These are phyloP conservation scores for Proliferodiscus dingleyae DNA, from an alignment of 2,329 filamentous ascomycete genomes.

Conservation along the genomic window DNA sequence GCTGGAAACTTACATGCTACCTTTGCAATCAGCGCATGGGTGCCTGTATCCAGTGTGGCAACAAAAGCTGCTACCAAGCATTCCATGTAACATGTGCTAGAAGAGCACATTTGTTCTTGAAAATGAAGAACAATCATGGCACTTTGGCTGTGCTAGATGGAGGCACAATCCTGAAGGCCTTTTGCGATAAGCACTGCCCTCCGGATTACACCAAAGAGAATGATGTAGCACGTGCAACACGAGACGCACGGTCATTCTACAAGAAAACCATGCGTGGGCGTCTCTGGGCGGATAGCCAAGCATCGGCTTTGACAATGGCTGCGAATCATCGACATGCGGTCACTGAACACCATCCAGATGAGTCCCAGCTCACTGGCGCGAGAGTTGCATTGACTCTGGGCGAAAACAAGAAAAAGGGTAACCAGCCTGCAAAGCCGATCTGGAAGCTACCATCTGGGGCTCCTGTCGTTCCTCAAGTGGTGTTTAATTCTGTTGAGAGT, in stretches of 20 bases:
- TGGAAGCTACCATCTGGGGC: conserved; percentile 96
- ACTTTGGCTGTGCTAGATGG: conserved; percentile 73
- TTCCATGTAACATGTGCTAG: conserved; percentile 97
- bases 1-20: conserved; percentile 93
- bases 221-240: conserved; percentile 72
- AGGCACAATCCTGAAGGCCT: conserved; percentile 81
- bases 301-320: conserved; percentile 75
- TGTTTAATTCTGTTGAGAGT: conserved; percentile 80
- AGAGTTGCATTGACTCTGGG: conserved; percentile 72
- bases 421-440: conserved; percentile 59
- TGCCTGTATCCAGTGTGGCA: conserved; percentile 95
- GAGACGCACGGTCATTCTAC: conserved; percentile 83
- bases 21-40: conserved; percentile 98
- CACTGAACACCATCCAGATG: conserved; percentile 69
- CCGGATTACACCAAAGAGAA: conserved; percentile 84
- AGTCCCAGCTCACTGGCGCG: conserved; percentile 76
- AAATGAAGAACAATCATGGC: conserved; percentile 92
- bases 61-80: conserved; percentile 93
- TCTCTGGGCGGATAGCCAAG: conserved; percentile 88
- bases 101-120: conserved; percentile 79
- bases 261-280: conserved; percentile 82
- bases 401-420: conserved; percentile 69
- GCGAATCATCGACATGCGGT: conserved; percentile 61
- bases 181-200: conserved; percentile 93
- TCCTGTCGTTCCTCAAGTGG: conserved; percentile 84